Conservation (phyloP, 441 rosid species). For the Gossypium gossypioides region DNA sequence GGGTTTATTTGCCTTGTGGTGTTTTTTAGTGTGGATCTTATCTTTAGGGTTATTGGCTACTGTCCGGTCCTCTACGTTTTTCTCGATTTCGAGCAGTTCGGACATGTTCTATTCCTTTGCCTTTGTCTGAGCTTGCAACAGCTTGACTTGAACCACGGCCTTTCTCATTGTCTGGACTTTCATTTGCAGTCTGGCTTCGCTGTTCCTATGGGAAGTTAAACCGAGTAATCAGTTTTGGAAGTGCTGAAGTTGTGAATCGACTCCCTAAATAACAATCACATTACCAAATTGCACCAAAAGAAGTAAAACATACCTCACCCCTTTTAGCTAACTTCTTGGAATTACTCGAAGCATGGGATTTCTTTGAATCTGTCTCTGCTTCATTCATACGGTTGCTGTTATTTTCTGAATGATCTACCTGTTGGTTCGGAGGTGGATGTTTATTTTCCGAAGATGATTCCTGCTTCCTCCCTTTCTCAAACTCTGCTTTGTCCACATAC, state of each 20-base stretch:
- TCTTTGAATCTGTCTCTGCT: constrained; percentile 14
- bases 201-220: constrained; percentile 79
- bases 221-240: constrained; percentile 62
- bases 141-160: constrained; percentile 28
- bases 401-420: constrained; percentile 23
- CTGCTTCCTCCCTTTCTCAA: constrained; percentile 28
- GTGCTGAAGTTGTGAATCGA: constrained; percentile 46
- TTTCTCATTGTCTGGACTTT: constrained; percentile 53
- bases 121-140: constrained; percentile 15
- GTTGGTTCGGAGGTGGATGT: constrained; percentile 29
- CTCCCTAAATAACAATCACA: constrained; percentile 29
- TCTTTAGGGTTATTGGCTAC: constrained; percentile 17
- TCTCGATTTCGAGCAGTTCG: constrained; percentile 16
- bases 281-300: neutral
- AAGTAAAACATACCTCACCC: constrained; percentile 51
- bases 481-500: constrained; percentile 21
- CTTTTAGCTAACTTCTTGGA: constrained; percentile 46
- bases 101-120: constrained; percentile 22
- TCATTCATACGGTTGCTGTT: constrained; percentile 27
- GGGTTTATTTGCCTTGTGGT: constrained; percentile 11
- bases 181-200: constrained; percentile 56
- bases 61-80: constrained; percentile 22
- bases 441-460: constrained; percentile 26
- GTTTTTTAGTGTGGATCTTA: constrained; percentile 11
- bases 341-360: constrained; percentile 17